phyloP scores from a whole-genome alignment of 129 eudicot species.

The Oenanthe sinensis region DNA sequence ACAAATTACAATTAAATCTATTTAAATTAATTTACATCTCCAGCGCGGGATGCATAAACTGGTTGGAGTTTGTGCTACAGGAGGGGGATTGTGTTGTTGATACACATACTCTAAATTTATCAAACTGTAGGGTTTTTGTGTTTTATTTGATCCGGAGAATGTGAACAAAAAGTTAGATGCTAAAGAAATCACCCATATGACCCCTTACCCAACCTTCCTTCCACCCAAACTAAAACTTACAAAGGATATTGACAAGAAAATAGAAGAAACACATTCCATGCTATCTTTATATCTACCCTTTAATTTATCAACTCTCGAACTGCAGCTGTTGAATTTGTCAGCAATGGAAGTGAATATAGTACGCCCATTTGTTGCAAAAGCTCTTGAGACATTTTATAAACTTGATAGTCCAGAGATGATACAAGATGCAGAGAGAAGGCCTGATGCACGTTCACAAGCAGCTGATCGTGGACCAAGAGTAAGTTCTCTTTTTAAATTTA shows the following conservation, averaged over 20 bases:
- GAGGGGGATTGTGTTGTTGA: neutral
- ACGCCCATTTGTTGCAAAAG: slow-evolving; percentile 72
- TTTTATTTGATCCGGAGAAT: neutral
- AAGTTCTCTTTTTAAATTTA: slow-evolving; percentile 20
- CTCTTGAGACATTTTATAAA: slow-evolving; percentile 75
- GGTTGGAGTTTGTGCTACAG: neutral
- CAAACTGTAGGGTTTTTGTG: neutral
- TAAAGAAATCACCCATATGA: neutral
- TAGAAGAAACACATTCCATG: neutral
- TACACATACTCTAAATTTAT: neutral
- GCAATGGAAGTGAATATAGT: slow-evolving; percentile 99
- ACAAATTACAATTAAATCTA: neutral
- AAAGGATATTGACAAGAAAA: neutral
- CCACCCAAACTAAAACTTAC: neutral
- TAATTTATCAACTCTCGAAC: slow-evolving; percentile 8
- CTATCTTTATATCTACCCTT: slow-evolving; percentile 1
- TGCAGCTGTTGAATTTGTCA: slow-evolving; percentile 71
- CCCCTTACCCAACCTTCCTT: neutral
- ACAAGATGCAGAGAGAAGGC: slow-evolving; percentile 51
- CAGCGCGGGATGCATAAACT: neutral
- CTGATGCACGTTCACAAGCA: slow-evolving; percentile 52
- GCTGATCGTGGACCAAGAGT: slow-evolving; percentile 86
- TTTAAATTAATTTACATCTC: neutral
- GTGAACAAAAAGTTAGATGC: neutral
- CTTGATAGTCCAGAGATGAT: slow-evolving; percentile 73